Evolutionary conservation across 805 yeast genomes (phyloP).

Genomic region (Starmerella apicola): DNA sequence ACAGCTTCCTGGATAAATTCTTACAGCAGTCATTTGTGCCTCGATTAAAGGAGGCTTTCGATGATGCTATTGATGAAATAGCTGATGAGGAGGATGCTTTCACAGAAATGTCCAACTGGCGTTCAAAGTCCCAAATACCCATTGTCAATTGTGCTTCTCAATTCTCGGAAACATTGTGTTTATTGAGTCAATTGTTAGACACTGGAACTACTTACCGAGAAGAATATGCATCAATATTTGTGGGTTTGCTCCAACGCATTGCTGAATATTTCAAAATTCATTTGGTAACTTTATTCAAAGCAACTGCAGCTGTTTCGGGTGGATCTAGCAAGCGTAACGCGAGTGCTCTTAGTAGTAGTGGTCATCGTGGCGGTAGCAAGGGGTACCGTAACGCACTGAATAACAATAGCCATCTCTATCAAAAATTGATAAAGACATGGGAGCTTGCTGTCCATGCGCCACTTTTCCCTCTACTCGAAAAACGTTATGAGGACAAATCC

Average conservation of each 20-base stretch:
- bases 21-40: slow-evolving; percentile 56
- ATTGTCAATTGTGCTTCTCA: slow-evolving; percentile 33
- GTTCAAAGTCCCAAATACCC: slow-evolving; percentile 24
- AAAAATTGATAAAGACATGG: not conserved
- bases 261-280: slow-evolving; percentile 9
- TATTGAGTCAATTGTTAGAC: slow-evolving; percentile 42
- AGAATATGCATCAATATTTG: slow-evolving; percentile 36
- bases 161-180: slow-evolving; percentile 37
- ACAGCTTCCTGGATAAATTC: slow-evolving; percentile 42
- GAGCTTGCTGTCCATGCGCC: not conserved
- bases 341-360: not conserved
- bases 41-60: slow-evolving; percentile 45
- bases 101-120: slow-evolving; percentile 26
- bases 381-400: not conserved
- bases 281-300: not conserved
- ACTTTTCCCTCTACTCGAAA: not conserved
- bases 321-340: not conserved
- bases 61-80: slow-evolving; percentile 38
- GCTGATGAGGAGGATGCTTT: slow-evolving; percentile 33
- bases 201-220: slow-evolving; percentile 48
- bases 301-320: not conserved
- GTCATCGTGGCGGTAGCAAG: not conserved
- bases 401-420: not conserved
- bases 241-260: slow-evolving; percentile 20
- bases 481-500: not conserved